Evolutionary conservation across 306 rosid species (phyloP), one percentile per base, ranked within the genome.

Genomic region (Clitoria ternatea): DNA sequence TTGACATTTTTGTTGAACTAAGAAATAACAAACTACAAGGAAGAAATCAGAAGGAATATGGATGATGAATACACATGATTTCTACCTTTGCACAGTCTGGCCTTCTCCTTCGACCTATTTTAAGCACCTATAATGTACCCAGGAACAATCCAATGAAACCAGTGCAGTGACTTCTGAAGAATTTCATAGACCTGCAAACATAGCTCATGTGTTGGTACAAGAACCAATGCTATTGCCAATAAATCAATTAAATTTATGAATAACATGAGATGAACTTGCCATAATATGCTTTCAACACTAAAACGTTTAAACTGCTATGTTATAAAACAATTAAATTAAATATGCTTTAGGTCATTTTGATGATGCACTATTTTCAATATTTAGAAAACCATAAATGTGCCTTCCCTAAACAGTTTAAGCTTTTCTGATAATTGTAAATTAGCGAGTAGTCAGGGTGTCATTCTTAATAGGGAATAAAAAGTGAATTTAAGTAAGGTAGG

Each of bases 61-160:
- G 29, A 13, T 62, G 60, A 69, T 37, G 18, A 65, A 60, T 53
- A 56, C 15, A 74, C 11, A 24, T 13, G 10, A 47, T 44, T 62
- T 69, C 72, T 72, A 94, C 98, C 98, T 94, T 94, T 90, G 22
- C 97, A 95, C 33, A 94, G 84, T 81, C 98, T 80, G 17, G 95
- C 90, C 81, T 94, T 94, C 83, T 94, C 97, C 77, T 94, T 94
- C 14, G 90, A 80, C 76, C 94, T 86, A 61, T 77, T 94, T 77
- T 90, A 96, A 40, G 97, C 98, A 29, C 98, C 98, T 90, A 88
- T 94, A 14, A 90, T 64, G 55, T 87, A 90, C 52, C 98, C 98
- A 1, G 98, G 96, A 24, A 94, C 97, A 74, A 94, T 89, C 98
- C 98, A 94, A 78, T 94, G 98, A 80, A 90, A 94, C 19, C 96